Conservation (phyloP, 805 yeast species). For the Wickerhamomyces subpelliculosus region DNA sequence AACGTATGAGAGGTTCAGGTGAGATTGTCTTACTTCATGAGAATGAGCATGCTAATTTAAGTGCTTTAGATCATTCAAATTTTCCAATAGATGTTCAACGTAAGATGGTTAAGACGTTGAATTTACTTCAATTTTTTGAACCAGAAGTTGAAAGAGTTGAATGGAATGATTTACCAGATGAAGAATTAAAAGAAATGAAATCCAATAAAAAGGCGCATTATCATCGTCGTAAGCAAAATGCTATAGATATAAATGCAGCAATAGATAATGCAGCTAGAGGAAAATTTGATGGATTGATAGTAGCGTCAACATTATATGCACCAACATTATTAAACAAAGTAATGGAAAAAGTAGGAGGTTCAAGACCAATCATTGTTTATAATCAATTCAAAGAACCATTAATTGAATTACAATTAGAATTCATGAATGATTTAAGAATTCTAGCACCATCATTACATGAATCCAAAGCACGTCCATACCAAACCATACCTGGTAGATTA, state of each 20-base stretch:
- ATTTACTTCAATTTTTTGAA: constrained; percentile 73
- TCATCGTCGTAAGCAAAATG: constrained; percentile 54
- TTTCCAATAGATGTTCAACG: constrained; percentile 45
- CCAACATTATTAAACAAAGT: constrained; percentile 57
- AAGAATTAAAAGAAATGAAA: constrained; percentile 48
- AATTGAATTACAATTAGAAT: constrained; percentile 63
- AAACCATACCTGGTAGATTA: constrained; percentile 87
- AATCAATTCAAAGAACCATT: constrained; percentile 75
- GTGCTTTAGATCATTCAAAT: constrained; percentile 61
- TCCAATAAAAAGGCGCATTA: constrained; percentile 60
- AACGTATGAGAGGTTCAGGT: constrained; percentile 76
- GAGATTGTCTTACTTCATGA: constrained; percentile 75
- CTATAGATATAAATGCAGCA: constrained; percentile 36
- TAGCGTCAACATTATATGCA: constrained; percentile 67
- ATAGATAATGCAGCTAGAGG: constrained; percentile 43
- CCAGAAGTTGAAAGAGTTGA: constrained; percentile 54
- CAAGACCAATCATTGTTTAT: constrained; percentile 81
- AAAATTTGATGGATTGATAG: constrained; percentile 68
- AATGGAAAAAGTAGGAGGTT: constrained; percentile 66
- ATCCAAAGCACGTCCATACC: constrained; percentile 78
- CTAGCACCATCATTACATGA: constrained; percentile 81
- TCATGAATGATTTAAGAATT: constrained; percentile 59
- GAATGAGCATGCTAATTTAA: constrained; percentile 84
- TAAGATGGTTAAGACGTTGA: constrained; percentile 59
- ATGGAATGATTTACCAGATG: constrained; percentile 40